These are phyloP conservation scores for Mollisiaceae sp. DNA, from an alignment of 2,329 filamentous ascomycete species.

Conservation along the genomic window DNA sequence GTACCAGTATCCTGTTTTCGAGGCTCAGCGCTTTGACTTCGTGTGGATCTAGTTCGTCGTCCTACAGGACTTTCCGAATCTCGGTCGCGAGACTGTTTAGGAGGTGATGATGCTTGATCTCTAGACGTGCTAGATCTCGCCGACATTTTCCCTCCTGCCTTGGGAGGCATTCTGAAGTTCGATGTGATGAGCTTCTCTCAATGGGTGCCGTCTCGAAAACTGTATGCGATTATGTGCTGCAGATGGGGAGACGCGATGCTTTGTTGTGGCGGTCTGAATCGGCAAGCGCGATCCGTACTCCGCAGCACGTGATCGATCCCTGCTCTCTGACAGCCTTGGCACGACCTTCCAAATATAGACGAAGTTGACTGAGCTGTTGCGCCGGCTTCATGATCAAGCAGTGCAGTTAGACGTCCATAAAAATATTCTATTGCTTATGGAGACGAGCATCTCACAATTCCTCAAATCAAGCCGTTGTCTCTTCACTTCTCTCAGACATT, in stretches of 20 bases:
- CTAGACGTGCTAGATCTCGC: slow-evolving; percentile 32
- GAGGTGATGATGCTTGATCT: slow-evolving; percentile 37
- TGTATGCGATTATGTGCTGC: slow-evolving; percentile 3
- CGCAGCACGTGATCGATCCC: slow-evolving; percentile 8
- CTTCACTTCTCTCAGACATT: background rate
- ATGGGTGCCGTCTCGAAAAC: slow-evolving; percentile 4
- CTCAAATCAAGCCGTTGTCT: background rate
- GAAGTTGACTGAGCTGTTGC: background rate
- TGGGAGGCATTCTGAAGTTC: slow-evolving; percentile 1
- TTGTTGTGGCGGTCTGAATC: background rate
- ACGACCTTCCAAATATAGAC: background rate
- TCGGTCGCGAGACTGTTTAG: slow-evolving; percentile 25
- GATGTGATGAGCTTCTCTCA: background rate
- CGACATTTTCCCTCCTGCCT: slow-evolving; percentile 27
- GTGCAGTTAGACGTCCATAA: background rate
- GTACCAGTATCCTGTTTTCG: slow-evolving; percentile 27
- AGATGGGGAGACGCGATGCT: slow-evolving; percentile 2
- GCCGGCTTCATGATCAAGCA: background rate
- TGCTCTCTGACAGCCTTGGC: background rate
- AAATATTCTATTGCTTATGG: background rate
- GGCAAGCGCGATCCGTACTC: slow-evolving; percentile 6
- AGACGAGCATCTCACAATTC: background rate
- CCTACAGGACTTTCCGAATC: slow-evolving; percentile 30
- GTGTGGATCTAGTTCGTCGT: slow-evolving; percentile 41
- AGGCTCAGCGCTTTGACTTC: slow-evolving; percentile 47